Base-by-base conservation (phyloP, 2,329 filamentous ascomycete genomes). In the Mollisia scopiformis region DNA sequence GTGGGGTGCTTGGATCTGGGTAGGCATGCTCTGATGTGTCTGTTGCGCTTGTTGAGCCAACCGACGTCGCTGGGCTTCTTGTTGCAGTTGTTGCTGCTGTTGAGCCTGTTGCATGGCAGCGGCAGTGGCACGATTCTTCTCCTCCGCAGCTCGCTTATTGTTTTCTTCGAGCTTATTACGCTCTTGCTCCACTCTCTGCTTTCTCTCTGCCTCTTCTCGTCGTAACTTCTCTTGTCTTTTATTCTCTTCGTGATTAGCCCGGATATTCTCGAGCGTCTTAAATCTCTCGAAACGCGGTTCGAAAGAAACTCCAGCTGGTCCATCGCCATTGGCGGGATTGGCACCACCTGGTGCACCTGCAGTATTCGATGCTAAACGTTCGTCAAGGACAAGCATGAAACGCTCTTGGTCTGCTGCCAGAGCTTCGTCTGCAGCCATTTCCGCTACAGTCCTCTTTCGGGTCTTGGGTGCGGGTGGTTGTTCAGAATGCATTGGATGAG, bases 401-500 rank as follows among this genome's bases (percentile, higher is more conserved):
- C 92, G 86, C 76, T 99, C 93, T 66, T 92, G 88, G 61, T 93
- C 91, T 23, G 93, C 94, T 0, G 93, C 92, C 62, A 92, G 83
- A 1, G 95, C 94, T 77, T 99, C 93, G 72, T 99, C 95, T 7
- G 94, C 94, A 8, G 92, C 95, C 79, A 98, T 87, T 73, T 99
- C 94, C 8, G 95, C 95, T 19, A 96, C 89, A 0, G 95, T 99
- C 64, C 94, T 88, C 81, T 99, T 98, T 59, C 95, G 84, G 7
- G 88, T 89, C 81, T 97, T 97, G 2, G 93, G 93, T 62, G 90
- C 85, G 0, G 95, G 94, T 10, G 92, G 88, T 46, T 86, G 81
- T 53, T 89, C 85, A 30, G 86, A 84, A 74, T 97, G 91, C 58
- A 92, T 86, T 6, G 93, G 90, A 73, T 96, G 91, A 21, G 86